These are phyloP conservation scores for Dothideomycetes sp. DNA, from an alignment of 2,329 filamentous ascomycete species.

Conservation along the genomic window DNA sequence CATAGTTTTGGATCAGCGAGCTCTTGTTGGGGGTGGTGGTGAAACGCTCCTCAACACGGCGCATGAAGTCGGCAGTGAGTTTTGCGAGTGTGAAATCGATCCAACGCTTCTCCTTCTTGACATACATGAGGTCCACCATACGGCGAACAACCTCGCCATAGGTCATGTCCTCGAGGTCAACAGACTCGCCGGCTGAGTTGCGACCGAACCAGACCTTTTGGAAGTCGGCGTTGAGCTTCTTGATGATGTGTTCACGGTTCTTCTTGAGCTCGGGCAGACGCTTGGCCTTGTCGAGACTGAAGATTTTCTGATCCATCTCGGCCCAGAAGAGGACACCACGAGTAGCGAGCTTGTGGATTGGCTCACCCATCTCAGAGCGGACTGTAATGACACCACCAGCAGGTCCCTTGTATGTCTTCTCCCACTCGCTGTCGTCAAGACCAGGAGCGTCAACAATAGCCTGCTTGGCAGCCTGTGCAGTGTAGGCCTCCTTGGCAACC, in stretches of 20 bases:
- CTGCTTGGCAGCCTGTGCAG: conserved; percentile 77
- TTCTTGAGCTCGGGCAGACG: conserved; percentile 80
- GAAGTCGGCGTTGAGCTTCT: conserved; percentile 91
- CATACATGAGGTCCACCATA: conserved; percentile 82
- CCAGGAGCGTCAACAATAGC: conserved; percentile 81
- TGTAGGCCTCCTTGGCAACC: conserved; percentile 87
- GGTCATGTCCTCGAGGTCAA: conserved; percentile 92
- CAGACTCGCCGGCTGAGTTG: conserved; percentile 68
- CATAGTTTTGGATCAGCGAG: conserved; percentile 81
- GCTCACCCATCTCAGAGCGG: conserved; percentile 97
- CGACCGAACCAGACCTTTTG: conserved; percentile 95
- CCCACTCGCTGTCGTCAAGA: conserved; percentile 75
- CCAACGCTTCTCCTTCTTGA: conserved; percentile 85
- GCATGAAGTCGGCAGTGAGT: conserved; percentile 90
- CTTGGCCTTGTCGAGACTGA: conserved; percentile 91
- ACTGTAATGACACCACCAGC: conserved; percentile 94
- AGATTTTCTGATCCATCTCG: conserved; percentile 98
- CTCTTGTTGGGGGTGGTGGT: conserved; percentile 60
- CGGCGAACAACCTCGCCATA: conserved; percentile 80
- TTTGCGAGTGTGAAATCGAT: conserved; percentile 76
- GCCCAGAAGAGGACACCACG: conserved; percentile 95
- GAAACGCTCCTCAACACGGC: conserved; percentile 94
- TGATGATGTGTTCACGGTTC: conserved; percentile 82
- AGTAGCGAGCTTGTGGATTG: conserved; percentile 96
- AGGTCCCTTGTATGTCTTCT: conserved; percentile 84